Evolutionary conservation across 176 grass and related monocot species (phyloP).

Genomic region (Echinochloa phyllopogon): DNA sequence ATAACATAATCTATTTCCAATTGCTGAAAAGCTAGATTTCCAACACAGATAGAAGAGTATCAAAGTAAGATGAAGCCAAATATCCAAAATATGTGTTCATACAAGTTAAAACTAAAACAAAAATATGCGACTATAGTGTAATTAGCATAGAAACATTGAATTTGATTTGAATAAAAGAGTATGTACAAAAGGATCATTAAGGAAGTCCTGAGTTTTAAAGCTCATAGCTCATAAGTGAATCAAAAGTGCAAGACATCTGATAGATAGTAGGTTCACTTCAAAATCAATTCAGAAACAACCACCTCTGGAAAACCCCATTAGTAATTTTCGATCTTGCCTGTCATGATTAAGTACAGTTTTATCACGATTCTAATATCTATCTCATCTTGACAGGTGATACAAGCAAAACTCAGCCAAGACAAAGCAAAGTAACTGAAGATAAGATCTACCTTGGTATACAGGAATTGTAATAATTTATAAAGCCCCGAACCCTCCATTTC

Average conservation of each 20-base stretch:
- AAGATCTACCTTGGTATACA: neutral
- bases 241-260: neutral
- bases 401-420: neutral
- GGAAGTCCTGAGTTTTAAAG: neutral
- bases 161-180: constrained; percentile 10
- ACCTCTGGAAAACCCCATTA: neutral
- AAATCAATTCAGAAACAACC: neutral
- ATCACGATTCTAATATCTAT: neutral
- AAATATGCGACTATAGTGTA: neutral
- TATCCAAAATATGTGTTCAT: neutral
- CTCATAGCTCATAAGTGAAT: constrained; percentile 4
- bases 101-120: constrained; percentile 33
- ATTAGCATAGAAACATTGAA: constrained; percentile 6
- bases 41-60: constrained; percentile 32
- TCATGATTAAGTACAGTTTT: neutral
- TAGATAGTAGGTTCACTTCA: neutral
- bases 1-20: constrained; percentile 96
- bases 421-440: neutral
- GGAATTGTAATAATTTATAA: neutral
- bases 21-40: constrained; percentile 89
- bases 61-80: constrained; percentile 25
- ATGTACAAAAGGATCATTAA: constrained; percentile 2
- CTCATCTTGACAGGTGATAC: neutral
- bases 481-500: neutral
- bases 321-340: neutral